Evolutionary conservation across 148 eudicot species (phyloP), one percentile per base, ranked within the genome.

Genomic region (Drosera capensis): DNA sequence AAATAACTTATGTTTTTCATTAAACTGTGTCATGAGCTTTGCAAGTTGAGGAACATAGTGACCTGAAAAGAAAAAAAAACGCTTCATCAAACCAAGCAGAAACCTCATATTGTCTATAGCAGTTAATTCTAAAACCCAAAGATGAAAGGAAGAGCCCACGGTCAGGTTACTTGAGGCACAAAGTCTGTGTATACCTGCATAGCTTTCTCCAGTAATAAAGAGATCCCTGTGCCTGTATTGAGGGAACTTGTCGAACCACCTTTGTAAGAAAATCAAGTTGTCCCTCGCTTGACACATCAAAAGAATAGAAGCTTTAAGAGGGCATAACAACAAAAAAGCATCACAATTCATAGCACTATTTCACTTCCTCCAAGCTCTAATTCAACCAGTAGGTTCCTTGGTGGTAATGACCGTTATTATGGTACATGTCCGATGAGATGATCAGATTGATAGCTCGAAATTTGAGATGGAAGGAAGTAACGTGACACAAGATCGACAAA

Each of bases 11-110:
- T 70, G 47, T 52, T 64, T 78, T 47, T 62, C 43, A 66, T 90
- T 90, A 60, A 74, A 63, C 55, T 73, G 69, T 16, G 74, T 68
- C 52, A 90, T 81, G 35, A 85, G 85, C 45, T 81, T 61, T 22
- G 95, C 99, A 23, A 90, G 85, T 65, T 90, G 99, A 48, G 99
- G 99, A 44, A 90, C 65, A 56, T 90, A 90, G 46, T 90, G 99
- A 15, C 99, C 99, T 90, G 71, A 22, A 31, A 37, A 51, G 55
- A 49, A 9, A 7, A 38, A 25, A 13, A 1, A 18, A 23, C 26
- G 19, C n/a, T 2, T 13, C 20, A 7, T 2, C 13, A 11, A 34
- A 11, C 14, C 13, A 15, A n/a, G n/a, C n/a, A n/a, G n/a, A n/a
- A n/a, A n/a, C n/a, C n/a, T n/a, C n/a, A n/a, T n/a, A n/a, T n/a